Evolutionary conservation across 2,329 filamentous ascomycete genomes (phyloP).

Genomic region (Zelopaecilomyces penicillatus): DNA sequence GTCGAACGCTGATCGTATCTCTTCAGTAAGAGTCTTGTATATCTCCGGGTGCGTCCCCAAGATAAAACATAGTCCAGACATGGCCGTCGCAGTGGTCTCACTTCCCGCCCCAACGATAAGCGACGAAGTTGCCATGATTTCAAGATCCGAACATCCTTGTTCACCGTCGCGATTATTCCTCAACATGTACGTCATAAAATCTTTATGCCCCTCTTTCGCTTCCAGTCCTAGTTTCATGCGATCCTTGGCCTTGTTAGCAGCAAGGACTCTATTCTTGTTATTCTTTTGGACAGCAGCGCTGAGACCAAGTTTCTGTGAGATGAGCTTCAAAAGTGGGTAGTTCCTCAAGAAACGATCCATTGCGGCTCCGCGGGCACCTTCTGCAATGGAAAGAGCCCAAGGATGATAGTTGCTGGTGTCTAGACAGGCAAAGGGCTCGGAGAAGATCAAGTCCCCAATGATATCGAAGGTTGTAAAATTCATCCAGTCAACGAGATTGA

Average conservation of each 20-base stretch:
- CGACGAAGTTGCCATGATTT: constrained; percentile 22
- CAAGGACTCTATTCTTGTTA: constrained; percentile 9
- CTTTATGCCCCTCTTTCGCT: constrained; percentile 11
- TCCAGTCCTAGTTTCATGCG: constrained; percentile 14
- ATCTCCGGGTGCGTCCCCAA: constrained; percentile 21
- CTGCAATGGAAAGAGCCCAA: constrained; percentile 17
- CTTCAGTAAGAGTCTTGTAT: constrained; percentile 24
- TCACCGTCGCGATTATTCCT: constrained; percentile 21
- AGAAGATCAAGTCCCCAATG: constrained; percentile 33
- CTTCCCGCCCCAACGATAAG: constrained; percentile 22
- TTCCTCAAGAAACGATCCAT: constrained; percentile 8
- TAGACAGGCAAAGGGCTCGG: constrained; percentile 31
- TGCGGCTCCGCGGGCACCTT: constrained; percentile 4
- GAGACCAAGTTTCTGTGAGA: background rate
- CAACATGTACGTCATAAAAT: constrained; percentile 21
- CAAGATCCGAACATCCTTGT: constrained; percentile 21
- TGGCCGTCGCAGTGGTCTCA: constrained; percentile 25
- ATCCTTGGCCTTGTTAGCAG: constrained; percentile 14
- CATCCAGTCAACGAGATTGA: constrained; percentile 25
- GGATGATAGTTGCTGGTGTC: constrained; percentile 19
- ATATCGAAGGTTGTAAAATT: constrained; percentile 34
- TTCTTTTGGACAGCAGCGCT: background rate
- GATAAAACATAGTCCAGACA: constrained; percentile 22
- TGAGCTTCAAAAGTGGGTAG: constrained; percentile 5
- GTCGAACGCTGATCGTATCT: constrained; percentile 26